Percentiles rank a stretch among this genome's conserved stretches.
Conservation (phyloP, 495 filamentous ascomycete genomes). For the Clohesyomyces aquaticus region DNA sequence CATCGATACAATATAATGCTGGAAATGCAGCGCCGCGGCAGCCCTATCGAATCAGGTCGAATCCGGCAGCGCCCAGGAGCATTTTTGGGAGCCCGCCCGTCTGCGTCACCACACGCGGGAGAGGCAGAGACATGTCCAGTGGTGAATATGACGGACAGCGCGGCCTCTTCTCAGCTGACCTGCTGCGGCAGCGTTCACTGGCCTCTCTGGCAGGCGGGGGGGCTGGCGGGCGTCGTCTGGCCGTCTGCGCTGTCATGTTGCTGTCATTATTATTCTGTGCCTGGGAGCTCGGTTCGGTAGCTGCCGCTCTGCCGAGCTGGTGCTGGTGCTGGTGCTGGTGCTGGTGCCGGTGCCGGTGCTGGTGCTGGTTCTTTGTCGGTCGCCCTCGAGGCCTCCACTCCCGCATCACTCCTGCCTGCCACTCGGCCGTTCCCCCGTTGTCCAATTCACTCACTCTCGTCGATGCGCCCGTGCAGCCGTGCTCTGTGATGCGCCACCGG, state of each 20-base stretch:
- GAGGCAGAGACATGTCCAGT: too few relatives aligned
- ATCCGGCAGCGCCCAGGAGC: neutral
- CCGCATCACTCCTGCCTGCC: too few relatives aligned
- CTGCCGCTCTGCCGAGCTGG: neutral
- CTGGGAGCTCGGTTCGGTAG: neutral
- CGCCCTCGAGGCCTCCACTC: too few relatives aligned
- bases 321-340: too few relatives aligned
- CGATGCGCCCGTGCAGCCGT: conserved; percentile 25
- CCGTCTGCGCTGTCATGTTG: neutral
- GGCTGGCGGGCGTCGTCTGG: too few relatives aligned
- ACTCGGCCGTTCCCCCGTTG: neutral
- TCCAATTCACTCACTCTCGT: neutral
- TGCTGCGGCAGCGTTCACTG: neutral
- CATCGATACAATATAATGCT: neutral
- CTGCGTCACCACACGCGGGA: too few relatives aligned
- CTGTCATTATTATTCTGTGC: neutral
- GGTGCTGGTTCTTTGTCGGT: too few relatives aligned
- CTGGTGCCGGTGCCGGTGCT: too few relatives aligned
- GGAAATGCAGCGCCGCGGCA: neutral
- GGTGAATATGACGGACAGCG: neutral
- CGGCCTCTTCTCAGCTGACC: neutral
- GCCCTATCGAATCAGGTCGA: conserved; percentile 33
- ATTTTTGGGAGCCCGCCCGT: neutral
- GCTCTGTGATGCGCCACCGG: conserved; percentile 11
- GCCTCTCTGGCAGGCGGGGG: too few relatives aligned